phyloP scores from a whole-genome alignment of 2,329 filamentous ascomycete genomes.

The Aspergillus candidus region DNA sequence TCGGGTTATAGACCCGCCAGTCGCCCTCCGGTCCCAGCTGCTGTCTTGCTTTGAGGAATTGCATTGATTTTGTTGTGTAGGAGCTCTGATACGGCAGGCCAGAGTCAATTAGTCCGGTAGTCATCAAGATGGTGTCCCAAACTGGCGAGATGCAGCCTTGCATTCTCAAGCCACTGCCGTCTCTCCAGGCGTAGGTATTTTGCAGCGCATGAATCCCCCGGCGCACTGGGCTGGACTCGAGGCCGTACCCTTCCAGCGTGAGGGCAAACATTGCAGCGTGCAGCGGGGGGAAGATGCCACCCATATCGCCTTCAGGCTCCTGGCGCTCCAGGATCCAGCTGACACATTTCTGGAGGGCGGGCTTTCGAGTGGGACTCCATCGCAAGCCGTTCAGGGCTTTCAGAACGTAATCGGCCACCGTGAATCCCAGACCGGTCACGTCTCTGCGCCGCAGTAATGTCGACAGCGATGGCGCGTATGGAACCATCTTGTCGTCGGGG shows the following conservation, averaged over 20 bases:
- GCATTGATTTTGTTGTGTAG: neutral
- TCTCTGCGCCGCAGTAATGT: conserved; percentile 1
- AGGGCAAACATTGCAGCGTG: conserved; percentile 22
- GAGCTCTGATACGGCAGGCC: neutral
- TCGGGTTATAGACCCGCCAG: conserved; percentile 22
- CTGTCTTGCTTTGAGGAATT: conserved; percentile 16
- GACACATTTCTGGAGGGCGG: conserved; percentile 16
- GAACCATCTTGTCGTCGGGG: conserved; percentile 14
- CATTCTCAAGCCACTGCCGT: conserved; percentile 22
- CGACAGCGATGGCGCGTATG: conserved; percentile 9
- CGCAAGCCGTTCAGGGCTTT: conserved; percentile 10
- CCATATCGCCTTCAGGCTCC: conserved; percentile 26
- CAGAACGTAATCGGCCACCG: conserved; percentile 14
- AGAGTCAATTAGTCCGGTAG: conserved; percentile 20
- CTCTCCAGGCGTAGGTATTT: conserved; percentile 15
- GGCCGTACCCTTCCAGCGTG: conserved; percentile 20
- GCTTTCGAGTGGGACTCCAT: conserved; percentile 2
- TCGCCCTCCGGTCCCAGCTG: conserved; percentile 22
- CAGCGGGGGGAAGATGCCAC: conserved; percentile 26
- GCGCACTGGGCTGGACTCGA: conserved; percentile 12
- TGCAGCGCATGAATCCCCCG: conserved; percentile 23
- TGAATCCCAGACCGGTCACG: conserved; percentile 1
- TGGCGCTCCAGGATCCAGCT: conserved; percentile 30
- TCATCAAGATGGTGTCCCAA: conserved; percentile 35
- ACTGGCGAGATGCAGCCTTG: conserved; percentile 26